phyloP scores from a whole-genome alignment of 148 eudicot species.

The Linanthus parryae region DNA sequence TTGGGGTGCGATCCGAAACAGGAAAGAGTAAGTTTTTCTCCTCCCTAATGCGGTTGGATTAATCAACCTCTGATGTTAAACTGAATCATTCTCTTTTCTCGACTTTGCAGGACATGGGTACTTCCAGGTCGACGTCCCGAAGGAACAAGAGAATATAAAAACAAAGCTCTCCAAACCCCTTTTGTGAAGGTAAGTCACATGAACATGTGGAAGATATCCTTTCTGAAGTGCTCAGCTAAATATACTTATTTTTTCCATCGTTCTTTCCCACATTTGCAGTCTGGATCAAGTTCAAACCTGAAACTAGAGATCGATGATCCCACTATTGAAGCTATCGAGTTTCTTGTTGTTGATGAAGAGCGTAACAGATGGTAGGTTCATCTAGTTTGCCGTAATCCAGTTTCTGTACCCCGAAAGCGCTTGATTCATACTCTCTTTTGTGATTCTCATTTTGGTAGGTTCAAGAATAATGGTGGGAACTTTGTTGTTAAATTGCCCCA shows the following conservation, averaged over 20 bases:
- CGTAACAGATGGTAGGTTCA: constrained; percentile 67
- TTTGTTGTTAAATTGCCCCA: constrained; percentile 59
- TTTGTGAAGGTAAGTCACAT: constrained; percentile 58
- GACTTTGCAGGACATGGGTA: constrained; percentile 52
- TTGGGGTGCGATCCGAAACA: constrained; percentile 72
- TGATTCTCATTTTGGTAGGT: constrained; percentile 33
- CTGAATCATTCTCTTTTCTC: background rate
- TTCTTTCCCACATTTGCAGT: constrained; percentile 35
- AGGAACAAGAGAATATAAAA: constrained; percentile 64
- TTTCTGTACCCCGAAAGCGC: background rate
- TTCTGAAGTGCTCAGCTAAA: background rate
- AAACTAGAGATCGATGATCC: constrained; percentile 85
- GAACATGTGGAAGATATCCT: background rate
- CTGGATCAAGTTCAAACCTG: constrained; percentile 57
- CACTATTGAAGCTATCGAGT: constrained; percentile 76
- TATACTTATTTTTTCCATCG: background rate
- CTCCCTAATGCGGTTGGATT: too few relatives aligned
- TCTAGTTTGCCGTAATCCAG: background rate
- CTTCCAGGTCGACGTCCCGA: constrained; percentile 74
- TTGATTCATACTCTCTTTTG: background rate
- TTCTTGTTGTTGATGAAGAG: constrained; percentile 77
- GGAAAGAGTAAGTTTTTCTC: constrained; percentile 42
- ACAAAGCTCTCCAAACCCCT: constrained; percentile 79
- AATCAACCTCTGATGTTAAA: constrained; percentile 4
- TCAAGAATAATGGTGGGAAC: constrained; percentile 78